Base-by-base conservation (phyloP, 2,329 filamentous ascomycete species). In the Alternaria panax region DNA sequence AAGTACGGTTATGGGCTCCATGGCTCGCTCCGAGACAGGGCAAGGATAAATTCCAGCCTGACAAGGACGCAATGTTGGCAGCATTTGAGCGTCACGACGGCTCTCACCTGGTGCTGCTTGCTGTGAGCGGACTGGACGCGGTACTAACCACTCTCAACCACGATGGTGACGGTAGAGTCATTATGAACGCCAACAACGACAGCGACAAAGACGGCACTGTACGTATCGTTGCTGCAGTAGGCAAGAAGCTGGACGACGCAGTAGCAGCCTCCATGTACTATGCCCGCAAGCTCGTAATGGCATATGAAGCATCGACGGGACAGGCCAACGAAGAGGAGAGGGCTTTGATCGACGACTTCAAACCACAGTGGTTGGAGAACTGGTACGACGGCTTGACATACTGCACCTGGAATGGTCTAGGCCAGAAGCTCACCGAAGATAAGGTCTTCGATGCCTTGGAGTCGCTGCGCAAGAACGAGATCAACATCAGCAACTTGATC, bases 381-480 rank as follows among this genome's bases (percentile, higher is more conserved):
- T 97, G 93, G 93, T 93, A 93, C 73, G 95, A 98, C 75, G 92
- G 93, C 0, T 81, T 99, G 36, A 92, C 93, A 0, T 99, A 95
- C 74, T 99, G 95, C 75, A 99, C 95, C 0, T 99, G 95, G 95
- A 99, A 98, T 73, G 91, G 89, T 0, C 83, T 99, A 0, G 95
- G 95, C 0, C 92, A 96, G 69, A 82, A 89, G 43, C 82, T 99
- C 32, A 95, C 89, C 0, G 91, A 94, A 60, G 83, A 92, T 20
- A 96, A 92, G 69, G 86, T 99, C 14, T 82, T 93, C 12, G 78
- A 87, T 40, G 92, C 93, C 1, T 81, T 98, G 1, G 87, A 92
- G 58, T 84, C 85, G 1, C 81, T 99, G 11, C 85, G 88, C 5
- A 82, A 87, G 28, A 85, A 91, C 56, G 86, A 89, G 1, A 92